A percentile compares a stretch with the other conserved stretches of the same genome.
Evolutionary conservation across 805 yeast genomes (phyloP).

Genomic region (Metschnikowia reukaufii): DNA sequence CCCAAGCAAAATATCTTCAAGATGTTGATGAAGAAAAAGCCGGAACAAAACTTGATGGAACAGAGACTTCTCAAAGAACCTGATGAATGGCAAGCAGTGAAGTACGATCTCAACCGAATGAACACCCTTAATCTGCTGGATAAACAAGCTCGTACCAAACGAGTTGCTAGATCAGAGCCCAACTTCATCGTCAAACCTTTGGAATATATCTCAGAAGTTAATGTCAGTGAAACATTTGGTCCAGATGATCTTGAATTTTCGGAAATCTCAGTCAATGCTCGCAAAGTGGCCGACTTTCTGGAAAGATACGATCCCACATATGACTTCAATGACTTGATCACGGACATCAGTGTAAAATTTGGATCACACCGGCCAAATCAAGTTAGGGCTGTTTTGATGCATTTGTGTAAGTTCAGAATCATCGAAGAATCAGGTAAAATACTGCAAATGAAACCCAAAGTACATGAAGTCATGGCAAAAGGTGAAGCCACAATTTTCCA

Average conservation of each 20-base stretch:
- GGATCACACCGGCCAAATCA: constrained; percentile 46
- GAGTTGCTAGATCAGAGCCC: constrained; percentile 45
- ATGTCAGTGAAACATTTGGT: constrained; percentile 37
- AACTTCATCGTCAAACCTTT: constrained; percentile 42
- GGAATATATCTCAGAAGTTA: constrained; percentile 43
- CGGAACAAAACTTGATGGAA: constrained; percentile 35
- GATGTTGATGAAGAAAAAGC: constrained; percentile 37
- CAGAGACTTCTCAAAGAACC: constrained; percentile 45
- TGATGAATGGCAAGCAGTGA: constrained; percentile 36
- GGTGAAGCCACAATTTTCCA: constrained; percentile 67
- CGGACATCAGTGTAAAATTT: constrained; percentile 42
- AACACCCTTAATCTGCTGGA: constrained; percentile 68
- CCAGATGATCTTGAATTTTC: constrained; percentile 17
- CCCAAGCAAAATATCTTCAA: constrained; percentile 45
- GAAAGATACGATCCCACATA: constrained; percentile 26
- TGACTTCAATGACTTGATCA: constrained; percentile 43
- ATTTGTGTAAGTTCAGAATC: constrained; percentile 64
- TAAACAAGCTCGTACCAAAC: constrained; percentile 64
- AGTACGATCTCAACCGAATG: constrained; percentile 55
- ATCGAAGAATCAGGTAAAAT: constrained; percentile 39
- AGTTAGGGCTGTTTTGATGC: constrained; percentile 60
- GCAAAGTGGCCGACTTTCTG: constrained; percentile 36
- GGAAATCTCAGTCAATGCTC: constrained; percentile 19
- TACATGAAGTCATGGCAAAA: constrained; percentile 43
- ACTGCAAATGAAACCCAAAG: constrained; percentile 39